Percentiles rank a stretch among this genome's conserved stretches.
These are phyloP conservation scores for Pseudopyricularia cyperi DNA, from an alignment of 2,329 filamentous ascomycete genomes.

Conservation along the genomic window DNA sequence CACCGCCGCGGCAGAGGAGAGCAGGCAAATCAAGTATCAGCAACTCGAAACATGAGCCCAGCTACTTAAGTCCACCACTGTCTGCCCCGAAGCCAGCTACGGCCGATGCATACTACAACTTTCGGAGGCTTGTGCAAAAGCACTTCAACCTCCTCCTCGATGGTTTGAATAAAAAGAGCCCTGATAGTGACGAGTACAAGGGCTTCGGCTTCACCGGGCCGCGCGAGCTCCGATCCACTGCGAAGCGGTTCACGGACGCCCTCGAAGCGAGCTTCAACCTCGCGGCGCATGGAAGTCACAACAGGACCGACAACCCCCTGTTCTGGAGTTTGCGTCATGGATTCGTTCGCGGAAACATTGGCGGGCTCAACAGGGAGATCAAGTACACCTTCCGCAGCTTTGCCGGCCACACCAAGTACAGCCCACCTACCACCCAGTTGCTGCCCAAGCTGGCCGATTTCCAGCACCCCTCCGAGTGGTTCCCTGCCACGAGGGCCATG, in stretches of 20 bases:
- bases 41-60: background rate
- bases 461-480: conserved; percentile 88
- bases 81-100: background rate
- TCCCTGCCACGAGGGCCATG: conserved; percentile 64
- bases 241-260: conserved; percentile 28
- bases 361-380: conserved; percentile 43
- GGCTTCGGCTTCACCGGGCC: conserved; percentile 22
- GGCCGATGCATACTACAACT: conserved; percentile 11
- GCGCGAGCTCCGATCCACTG: conserved; percentile 29
- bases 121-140: conserved; percentile 12
- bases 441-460: conserved; percentile 65
- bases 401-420: conserved; percentile 41
- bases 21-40: background rate
- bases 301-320: conserved; percentile 33
- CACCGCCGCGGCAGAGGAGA: background rate
- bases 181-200: conserved; percentile 14
- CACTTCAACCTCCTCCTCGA: conserved; percentile 23
- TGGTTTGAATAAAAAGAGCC: conserved; percentile 11
- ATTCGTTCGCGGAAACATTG: conserved; percentile 39
- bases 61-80: background rate
- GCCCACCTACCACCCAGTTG: background rate
- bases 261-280: conserved; percentile 31
- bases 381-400: conserved; percentile 57
- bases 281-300: conserved; percentile 23
- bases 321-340: conserved; percentile 46